Evolutionary conservation across 306 rosid genomes (phyloP), one percentile per base, ranked within the genome.

Genomic region (Alnus rubra): DNA sequence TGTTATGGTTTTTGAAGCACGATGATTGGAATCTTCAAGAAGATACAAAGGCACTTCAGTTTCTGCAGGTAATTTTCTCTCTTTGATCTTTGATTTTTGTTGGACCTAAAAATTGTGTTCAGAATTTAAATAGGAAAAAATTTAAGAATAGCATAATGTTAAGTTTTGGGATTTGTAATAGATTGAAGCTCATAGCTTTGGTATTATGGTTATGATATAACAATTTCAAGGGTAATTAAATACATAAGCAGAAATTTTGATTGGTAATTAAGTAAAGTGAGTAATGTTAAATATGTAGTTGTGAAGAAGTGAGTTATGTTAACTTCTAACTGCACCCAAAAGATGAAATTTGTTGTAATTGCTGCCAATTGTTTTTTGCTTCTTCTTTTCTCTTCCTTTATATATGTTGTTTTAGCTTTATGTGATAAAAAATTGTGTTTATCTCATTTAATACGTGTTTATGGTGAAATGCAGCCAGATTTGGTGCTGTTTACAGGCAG

Each of bases 401-500:
- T 71, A 16, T 48, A 42, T 65, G 42, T 71, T 58, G 56, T 55
- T 71, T 76, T 35, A 23, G 16, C 77, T 63, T 64, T 72, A 45
- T 50, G 53, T 70, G 35, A 44, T 33, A 49, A 79, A 82, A 35
- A 54, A 28, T 55, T 68, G 53, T 77, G 77, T 58, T 60, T 71
- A 73, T 78, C 62, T 76, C 78, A 53, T 82, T 94, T 94, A 78
- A 94, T 82, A 13, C 78, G 45, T 70, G 73, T 74, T 80, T 87
- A 23, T 88, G 76, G 81, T 81, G 79, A 72, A 87, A 7, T 89
- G 98, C 98, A 94, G 98, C 97, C 97, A 60, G 97, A 94, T 88
- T 82, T 94, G 97, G 97, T 94, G 88, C 93, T 94, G 79, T 94
- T 94, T 79, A 92, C 98, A 92, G 98, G 98, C 92, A 88, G 86